phyloP scores from a whole-genome alignment of 2,329 filamentous ascomycete genomes.

The Clarireedia sp. region DNA sequence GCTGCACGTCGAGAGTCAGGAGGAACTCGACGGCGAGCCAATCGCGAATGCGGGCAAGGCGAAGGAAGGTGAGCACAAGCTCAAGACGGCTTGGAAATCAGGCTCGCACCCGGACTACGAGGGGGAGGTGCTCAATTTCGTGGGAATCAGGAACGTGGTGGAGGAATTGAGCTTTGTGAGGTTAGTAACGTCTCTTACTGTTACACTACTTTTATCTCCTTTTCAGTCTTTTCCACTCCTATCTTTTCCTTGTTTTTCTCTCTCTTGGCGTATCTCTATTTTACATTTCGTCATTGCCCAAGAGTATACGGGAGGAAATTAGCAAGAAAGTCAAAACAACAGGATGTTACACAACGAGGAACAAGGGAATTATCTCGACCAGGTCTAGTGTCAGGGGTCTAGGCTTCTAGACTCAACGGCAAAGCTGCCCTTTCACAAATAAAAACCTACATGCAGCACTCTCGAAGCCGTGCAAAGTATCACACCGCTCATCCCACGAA shows the following conservation, averaged over 20 bases:
- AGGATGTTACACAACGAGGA: not conserved
- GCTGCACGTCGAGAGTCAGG: conserved; percentile 64
- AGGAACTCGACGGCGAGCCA: conserved; percentile 29
- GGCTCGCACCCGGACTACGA: conserved; percentile 58
- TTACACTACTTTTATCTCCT: conserved; percentile 6
- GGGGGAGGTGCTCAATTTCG: conserved; percentile 51
- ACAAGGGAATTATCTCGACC: not conserved
- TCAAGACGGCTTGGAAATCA: conserved; percentile 45
- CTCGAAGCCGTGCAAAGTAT: not conserved
- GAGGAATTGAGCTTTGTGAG: conserved; percentile 66
- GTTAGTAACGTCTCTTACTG: conserved; percentile 39
- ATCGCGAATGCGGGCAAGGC: conserved; percentile 40
- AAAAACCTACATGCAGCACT: not conserved
- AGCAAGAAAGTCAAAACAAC: too few species aligned
- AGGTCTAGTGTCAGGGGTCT: not conserved
- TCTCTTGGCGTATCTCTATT: not conserved
- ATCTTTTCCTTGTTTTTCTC: not conserved
- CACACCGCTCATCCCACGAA: not conserved
- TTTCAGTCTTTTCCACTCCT: not conserved
- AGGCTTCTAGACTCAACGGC: not conserved
- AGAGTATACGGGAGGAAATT: too few species aligned
- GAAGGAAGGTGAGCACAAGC: conserved; percentile 52
- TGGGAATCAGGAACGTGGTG: conserved; percentile 48
- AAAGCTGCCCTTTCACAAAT: not conserved
- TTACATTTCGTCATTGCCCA: too few species aligned